Evolutionary conservation across 2,329 filamentous ascomycete genomes (phyloP), one percentile per base, ranked within the genome.

Genomic region (Microsporum ferrugineum): DNA sequence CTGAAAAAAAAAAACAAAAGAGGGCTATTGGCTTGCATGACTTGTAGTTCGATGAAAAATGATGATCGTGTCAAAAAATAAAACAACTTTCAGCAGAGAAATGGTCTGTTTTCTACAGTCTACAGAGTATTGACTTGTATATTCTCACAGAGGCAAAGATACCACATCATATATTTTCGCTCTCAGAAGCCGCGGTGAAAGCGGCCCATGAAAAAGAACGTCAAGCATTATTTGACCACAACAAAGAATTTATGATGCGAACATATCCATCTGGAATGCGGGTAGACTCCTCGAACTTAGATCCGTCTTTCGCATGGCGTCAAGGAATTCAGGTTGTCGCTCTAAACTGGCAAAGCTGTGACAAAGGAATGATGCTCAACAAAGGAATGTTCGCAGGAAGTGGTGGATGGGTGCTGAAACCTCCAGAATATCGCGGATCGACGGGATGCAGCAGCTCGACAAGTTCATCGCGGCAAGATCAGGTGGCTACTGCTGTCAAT

Each of bases 321-420:
- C 86, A 89, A 65, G 91, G 91, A 12, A 87, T 95, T 2, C 91
- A 96, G 73, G 87, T 96, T 67, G 90, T 95, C 1, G 91, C 91
- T 0, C 78, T 97, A 63, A 96, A 96, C 75, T 97, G 91, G 89
- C 91, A 97, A 73, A 87, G 86, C 63, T 86, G 88, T 73, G 91
- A 96, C 69, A 87, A 89, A 67, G 91, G 89, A 36, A 95, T 95
- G 86, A 96, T 96, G 92, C 81, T 96, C 12, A 96, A 96, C 70
- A 86, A 94, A 70, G 91, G 84, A 67, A 94, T 95, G 89, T 96
- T 96, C 73, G 82, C 84, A 1, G 88, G 85, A 7, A 87, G 88
- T 58, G 78, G 83, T 47, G 91, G 92, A 45, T 96, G 89, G 88
- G 84, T 91, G 1, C 79, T 94, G 63, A 96, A 96, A 74, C 91